Conservation (phyloP, 208 protist species). For the Porcisia hertigi region DNA sequence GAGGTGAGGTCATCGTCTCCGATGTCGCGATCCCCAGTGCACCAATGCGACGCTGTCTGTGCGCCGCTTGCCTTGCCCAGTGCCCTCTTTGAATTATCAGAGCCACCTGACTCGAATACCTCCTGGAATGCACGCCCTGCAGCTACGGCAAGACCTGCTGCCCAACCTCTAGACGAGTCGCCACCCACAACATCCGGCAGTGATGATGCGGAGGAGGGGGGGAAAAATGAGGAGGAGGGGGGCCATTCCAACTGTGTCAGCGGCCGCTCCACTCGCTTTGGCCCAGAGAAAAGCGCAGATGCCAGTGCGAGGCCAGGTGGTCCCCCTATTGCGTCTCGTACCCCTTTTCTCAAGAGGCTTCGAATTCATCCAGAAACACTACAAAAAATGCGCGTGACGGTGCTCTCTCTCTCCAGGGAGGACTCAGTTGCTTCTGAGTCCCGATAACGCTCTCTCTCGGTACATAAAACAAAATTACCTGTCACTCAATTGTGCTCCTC, state of each 20-base stretch:
- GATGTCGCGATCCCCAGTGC: not conserved
- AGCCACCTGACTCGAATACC: not conserved
- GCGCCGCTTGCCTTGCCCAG: slow-evolving; percentile 5
- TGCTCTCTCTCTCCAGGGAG: not conserved
- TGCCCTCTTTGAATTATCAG: not conserved
- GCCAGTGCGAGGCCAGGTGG: not conserved
- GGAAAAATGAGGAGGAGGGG: slow-evolving; percentile 4
- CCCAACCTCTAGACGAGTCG: not conserved
- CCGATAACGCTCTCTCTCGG: too few relatives aligned
- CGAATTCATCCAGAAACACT: not conserved
- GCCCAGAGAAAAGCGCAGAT: not conserved
- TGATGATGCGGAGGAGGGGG: not conserved
- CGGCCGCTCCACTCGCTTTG: not conserved
- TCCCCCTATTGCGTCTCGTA: not conserved
- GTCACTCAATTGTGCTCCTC: too few relatives aligned
- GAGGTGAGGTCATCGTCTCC: not conserved
- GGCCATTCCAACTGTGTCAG: slow-evolving; percentile 1
- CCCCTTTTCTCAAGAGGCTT: slow-evolving; percentile 4
- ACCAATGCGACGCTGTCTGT: not conserved
- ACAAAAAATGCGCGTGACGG: not conserved
- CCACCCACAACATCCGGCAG: not conserved
- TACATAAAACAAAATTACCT: too few relatives aligned
- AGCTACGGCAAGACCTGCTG: not conserved
- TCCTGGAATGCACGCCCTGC: too few relatives aligned
- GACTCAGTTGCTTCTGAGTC: not conserved